Conservation (phyloP, 371 early-diverging fungal species). For the Lichtheimia hyalospora region DNA sequence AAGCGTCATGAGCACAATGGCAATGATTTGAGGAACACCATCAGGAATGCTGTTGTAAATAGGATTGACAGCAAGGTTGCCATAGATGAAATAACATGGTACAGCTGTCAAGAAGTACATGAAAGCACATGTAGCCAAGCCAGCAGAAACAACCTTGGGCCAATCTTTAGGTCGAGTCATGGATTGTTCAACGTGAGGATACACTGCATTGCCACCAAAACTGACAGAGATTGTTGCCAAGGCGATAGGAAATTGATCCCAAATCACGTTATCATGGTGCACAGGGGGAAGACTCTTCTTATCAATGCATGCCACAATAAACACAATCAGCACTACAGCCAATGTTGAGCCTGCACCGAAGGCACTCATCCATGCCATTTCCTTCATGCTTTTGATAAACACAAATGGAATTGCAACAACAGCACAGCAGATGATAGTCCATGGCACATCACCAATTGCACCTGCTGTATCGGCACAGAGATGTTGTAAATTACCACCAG, state of each 20-base stretch:
- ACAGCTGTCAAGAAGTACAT: slow-evolving; percentile 77
- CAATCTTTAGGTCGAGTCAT: slow-evolving; percentile 80
- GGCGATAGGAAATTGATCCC: slow-evolving; percentile 57
- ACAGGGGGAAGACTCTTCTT: slow-evolving; percentile 6
- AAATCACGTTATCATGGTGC: slow-evolving; percentile 42
- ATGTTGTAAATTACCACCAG: slow-evolving; percentile 51
- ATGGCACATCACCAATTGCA: slow-evolving; percentile 36
- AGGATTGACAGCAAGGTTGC: slow-evolving; percentile 66
- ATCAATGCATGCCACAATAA: slow-evolving; percentile 36
- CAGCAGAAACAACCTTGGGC: slow-evolving; percentile 64
- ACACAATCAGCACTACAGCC: slow-evolving; percentile 38
- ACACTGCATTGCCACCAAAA: slow-evolving; percentile 81
- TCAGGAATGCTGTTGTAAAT: slow-evolving; percentile 71
- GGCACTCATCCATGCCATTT: slow-evolving; percentile 59
- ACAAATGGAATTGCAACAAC: slow-evolving; percentile 53
- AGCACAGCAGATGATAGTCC: slow-evolving; percentile 69
- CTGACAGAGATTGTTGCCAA: slow-evolving; percentile 71
- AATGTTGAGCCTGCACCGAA: slow-evolving; percentile 58
- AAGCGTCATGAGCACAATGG: slow-evolving; percentile 74
- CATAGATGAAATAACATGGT: slow-evolving; percentile 83
- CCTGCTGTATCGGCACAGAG: slow-evolving; percentile 33
- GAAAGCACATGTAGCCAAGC: slow-evolving; percentile 67
- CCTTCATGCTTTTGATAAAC: slow-evolving; percentile 58
- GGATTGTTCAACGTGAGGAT: slow-evolving; percentile 81
- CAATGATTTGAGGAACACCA: slow-evolving; percentile 59